Percentiles rank a stretch among this genome's conserved stretches.
These are phyloP conservation scores for Aspergillus neoniger DNA, from an alignment of 2,329 filamentous ascomycete genomes.

Conservation along the genomic window DNA sequence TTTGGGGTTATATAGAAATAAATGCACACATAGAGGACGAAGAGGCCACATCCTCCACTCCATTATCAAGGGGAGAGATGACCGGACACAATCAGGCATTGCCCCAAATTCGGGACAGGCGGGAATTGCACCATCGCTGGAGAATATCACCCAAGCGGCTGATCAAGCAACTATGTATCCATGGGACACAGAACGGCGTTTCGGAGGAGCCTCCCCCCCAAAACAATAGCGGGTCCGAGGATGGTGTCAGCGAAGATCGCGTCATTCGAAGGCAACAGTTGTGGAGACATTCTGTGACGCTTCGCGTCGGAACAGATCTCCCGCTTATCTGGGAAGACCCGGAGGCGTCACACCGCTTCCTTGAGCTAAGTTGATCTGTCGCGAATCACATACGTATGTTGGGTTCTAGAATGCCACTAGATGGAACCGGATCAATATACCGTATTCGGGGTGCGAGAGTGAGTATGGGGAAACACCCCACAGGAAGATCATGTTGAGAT, in stretches of 20 bases:
- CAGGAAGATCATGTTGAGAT: no score
- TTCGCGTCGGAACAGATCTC: background rate
- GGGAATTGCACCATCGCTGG: constrained; percentile 34
- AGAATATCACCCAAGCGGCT: constrained; percentile 28
- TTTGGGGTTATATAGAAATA: constrained; percentile 5
- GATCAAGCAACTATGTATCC: background rate
- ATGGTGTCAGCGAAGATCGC: constrained; percentile 7
- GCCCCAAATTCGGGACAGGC: constrained; percentile 17
- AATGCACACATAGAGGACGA: background rate
- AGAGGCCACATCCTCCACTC: background rate
- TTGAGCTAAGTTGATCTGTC: background rate
- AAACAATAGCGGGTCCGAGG: background rate
- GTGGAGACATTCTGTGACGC: constrained; percentile 1
- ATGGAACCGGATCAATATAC: background rate
- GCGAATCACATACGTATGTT: background rate
- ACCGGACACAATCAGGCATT: constrained; percentile 15
- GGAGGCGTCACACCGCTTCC: constrained; percentile 2
- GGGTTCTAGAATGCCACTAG: constrained; percentile 2
- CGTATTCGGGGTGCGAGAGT: background rate
- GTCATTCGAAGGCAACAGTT: constrained; percentile 4
- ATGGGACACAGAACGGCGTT: background rate
- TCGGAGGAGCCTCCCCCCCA: background rate
- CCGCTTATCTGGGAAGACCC: background rate
- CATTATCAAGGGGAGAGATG: background rate
- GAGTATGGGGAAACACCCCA: background rate